Percentiles rank a stretch among this genome's conserved stretches.
Evolutionary conservation across 495 filamentous ascomycete genomes (phyloP).

Genomic region (Tuber umbilicatum): DNA sequence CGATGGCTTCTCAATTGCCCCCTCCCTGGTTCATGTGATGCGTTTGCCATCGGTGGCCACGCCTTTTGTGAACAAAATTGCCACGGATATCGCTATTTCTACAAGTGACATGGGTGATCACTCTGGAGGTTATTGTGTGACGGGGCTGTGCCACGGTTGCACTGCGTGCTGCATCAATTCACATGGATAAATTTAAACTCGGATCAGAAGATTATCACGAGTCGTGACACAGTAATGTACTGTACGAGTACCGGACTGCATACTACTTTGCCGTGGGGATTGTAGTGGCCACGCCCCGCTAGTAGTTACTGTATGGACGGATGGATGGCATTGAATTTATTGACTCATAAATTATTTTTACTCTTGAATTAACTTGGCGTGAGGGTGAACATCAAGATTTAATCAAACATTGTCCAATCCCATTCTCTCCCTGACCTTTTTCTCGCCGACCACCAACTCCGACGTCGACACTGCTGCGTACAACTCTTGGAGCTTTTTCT

Average conservation of each 20-base stretch:
- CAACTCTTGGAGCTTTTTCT: conserved; percentile 18
- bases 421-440: conserved; percentile 18
- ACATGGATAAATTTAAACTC: background rate
- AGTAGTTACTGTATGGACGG: no score
- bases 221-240: background rate
- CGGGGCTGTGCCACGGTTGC: background rate
- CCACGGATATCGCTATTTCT: background rate
- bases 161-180: background rate
- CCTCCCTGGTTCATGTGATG: no score
- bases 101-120: background rate
- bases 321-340: background rate
- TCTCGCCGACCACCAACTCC: conserved; percentile 9
- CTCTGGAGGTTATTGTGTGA: background rate
- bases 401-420: conserved; percentile 14
- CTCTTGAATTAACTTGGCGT: no score
- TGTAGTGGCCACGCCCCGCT: no score
- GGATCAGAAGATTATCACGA: background rate
- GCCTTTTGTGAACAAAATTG: background rate
- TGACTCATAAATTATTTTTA: conserved; percentile 5
- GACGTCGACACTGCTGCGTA: conserved; percentile 8
- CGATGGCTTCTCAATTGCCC: no score
- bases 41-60: background rate
- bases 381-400: background rate
- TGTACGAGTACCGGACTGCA: no score
- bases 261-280: no score